Evolutionary conservation across 2,329 filamentous ascomycete species (phyloP), one percentile per base, ranked within the genome.

Genomic region (Monilinia vaccinii-corymbosi): DNA sequence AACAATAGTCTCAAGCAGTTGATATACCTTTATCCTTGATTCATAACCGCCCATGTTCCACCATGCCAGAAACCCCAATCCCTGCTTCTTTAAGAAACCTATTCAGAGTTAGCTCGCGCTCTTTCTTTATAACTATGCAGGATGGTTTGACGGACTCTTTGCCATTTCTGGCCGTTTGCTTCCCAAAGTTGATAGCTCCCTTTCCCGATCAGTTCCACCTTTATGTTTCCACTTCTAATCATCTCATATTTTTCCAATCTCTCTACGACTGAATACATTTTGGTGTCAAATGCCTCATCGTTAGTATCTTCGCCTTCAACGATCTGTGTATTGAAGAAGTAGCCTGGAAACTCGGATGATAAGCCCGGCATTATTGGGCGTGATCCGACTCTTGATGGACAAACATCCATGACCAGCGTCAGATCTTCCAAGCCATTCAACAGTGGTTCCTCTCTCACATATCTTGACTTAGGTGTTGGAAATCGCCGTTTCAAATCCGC

Each of bases 391-490:
- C 28, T 11, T 14, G 1, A 36, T 21, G 36, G 25, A 21, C 4
- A 10, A 23, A 40, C 4, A 16, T 42, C 34, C 42, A 56, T 28
- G 4, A 60, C 25, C 7, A 60, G 34, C 4, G 42, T 32, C 32
- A 60, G 28, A 11, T 48, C 50, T 38, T 60, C 25, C 32, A 60
- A 25, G 31, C 14, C 51, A 6, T 31, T 55, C 31, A 60, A n/a
- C 23, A 60, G 23, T 31, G 58, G 50, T 23, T 55, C 14, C 51
- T 55, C 51, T 31, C 40, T 18, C 8, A 32, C 11, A 21, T 31
- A 18, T 23, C 13, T 28, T 9, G 42, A 42, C n/a, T 53, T 25
- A 9, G n/a, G 8, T 14, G 13, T 21, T 32, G 34, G n/a, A 18
- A 14, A n/a, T 23, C 9, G 4, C 31, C 16, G 40, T 21, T 25